Evolutionary conservation across 176 grass and related monocot genomes (phyloP), one percentile per base, ranked within the genome.

Genomic region (Triticum monococcum): DNA sequence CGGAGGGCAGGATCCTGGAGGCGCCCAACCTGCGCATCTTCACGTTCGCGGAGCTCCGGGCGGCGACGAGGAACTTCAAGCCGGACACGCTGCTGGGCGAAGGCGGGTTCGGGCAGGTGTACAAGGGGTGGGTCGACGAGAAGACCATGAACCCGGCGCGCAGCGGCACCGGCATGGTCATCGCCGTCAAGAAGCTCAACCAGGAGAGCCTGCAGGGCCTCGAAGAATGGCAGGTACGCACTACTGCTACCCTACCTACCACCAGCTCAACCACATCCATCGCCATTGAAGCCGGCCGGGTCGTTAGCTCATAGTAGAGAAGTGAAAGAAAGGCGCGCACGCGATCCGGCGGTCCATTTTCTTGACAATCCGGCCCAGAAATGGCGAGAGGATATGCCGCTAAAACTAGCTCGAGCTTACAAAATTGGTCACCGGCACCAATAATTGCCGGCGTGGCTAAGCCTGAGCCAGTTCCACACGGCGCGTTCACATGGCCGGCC

Each of bases 111-210:
- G 94, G 94, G 71, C 87, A 76, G 18, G 94, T 96, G 72, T 96
- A 96, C 81, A 96, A 93, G 86, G 94, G 94, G 17, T 93, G 91
- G 94, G 86, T 96, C 32, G 91, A 96, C 87, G 91, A 96, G 89
- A 80, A 12, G 78, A 91, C 84, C 14, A 75, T 96, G 79, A 88
- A 26, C 89, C 94, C 94, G 4, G 60, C 56, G 35, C 85, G 85
- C 65, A 77, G 64, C 87, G 91, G 94, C 79, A 54, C 48, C 62
- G 94, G 94, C 86, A 89, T 91, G 86, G 84, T 83, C 23, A 79
- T 96, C 79, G 94, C 94, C 48, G 89, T 96, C 77, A 93, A 96
- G 84, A 96, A 96, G 89, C 86, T 96, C 72, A 93, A 93, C 76
- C 94, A 67, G 40, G 94, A 93, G 81, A 93, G 94, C 75, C 70